Evolutionary conservation across 164 flowering plant species (phyloP).

Genomic region (Nymphaea thermarum): DNA sequence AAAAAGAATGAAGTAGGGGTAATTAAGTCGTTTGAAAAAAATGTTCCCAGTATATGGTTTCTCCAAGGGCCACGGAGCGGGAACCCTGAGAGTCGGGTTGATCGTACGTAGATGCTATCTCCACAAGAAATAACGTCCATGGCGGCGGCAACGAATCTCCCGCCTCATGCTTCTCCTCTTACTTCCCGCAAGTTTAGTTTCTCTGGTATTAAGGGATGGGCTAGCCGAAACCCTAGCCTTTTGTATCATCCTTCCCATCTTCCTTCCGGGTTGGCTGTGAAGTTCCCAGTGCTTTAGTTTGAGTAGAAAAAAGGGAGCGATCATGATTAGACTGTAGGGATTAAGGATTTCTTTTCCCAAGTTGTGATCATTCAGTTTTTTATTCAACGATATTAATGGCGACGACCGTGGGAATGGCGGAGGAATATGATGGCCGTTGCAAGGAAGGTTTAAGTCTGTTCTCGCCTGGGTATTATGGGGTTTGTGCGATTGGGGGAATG

Average conservation of each 20-base stretch:
- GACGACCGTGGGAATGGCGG: neutral
- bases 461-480: constrained; percentile 34
- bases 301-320: neutral
- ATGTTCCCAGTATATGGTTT: too few species aligned
- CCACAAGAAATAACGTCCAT: too few species aligned
- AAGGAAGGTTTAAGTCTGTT: constrained; percentile 20
- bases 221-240: neutral
- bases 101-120: too few species aligned
- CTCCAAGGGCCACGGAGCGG: too few species aligned
- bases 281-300: neutral
- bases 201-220: neutral
- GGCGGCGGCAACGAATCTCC: neutral
- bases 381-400: neutral
- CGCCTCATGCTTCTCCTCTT: neutral
- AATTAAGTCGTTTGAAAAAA: too few species aligned
- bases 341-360: neutral
- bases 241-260: neutral
- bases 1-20: too few species aligned
- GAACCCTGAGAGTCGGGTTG: too few species aligned
- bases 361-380: neutral
- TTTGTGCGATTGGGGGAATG: constrained; percentile 61
- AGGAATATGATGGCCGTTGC: neutral
- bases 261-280: neutral
- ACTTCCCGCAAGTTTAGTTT: too few species aligned
- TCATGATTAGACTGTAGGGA: neutral